Conservation (phyloP, 1,284 basidiomycete species). For the Blastosporella zonata region DNA sequence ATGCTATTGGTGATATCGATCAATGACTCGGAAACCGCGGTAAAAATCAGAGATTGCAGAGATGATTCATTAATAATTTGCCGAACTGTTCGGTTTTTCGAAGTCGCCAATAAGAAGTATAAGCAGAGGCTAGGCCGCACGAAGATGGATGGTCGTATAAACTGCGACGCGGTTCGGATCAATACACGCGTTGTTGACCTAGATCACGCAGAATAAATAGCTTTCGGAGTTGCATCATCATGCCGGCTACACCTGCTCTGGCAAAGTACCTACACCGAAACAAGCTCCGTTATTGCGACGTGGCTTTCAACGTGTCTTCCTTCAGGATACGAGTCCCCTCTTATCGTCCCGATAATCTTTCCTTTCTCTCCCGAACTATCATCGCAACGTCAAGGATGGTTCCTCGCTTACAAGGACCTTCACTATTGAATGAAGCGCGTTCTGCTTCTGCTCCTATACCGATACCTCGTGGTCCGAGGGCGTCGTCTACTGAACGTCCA, state of each 20-base stretch:
- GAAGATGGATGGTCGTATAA: background rate
- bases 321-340: conserved; percentile 4
- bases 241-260: background rate
- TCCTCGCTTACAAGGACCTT: conserved; percentile 9
- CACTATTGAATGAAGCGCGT: conserved; percentile 14
- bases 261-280: background rate
- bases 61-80: background rate
- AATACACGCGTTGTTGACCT: background rate
- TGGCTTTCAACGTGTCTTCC: conserved; percentile 14
- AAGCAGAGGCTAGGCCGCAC: background rate
- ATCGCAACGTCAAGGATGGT: conserved; percentile 14
- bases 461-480: conserved; percentile 14
- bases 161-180: no score
- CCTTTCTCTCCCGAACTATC: background rate
- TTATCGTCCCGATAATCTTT: conserved; percentile 2
- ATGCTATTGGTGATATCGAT: no score
- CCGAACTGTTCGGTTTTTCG: background rate
- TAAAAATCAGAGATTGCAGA: background rate
- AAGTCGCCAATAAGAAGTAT: background rate
- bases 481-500: conserved; percentile 12
- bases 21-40: no score
- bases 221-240: background rate
- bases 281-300: background rate
- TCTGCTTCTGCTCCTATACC: conserved; percentile 20
- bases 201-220: background rate